Evolutionary conservation across 371 early-diverging fungal species (phyloP).

Genomic region (Syncephalastrum contaminatum): DNA sequence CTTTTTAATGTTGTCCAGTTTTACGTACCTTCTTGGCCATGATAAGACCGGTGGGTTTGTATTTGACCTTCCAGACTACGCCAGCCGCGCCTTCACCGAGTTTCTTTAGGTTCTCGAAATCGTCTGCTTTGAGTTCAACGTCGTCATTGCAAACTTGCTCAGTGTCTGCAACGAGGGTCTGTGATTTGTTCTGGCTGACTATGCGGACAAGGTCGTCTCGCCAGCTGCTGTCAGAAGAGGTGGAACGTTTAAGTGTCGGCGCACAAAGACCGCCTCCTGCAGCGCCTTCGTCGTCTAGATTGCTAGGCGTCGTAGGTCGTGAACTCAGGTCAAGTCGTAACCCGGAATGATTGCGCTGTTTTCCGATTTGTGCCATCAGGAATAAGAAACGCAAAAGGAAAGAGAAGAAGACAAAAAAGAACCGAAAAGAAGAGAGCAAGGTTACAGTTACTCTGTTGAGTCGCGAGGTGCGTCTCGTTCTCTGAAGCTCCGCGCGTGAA

Average conservation of each 20-base stretch:
- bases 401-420: constrained; percentile 16
- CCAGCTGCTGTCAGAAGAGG: constrained; percentile 26
- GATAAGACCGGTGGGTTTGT: constrained; percentile 71
- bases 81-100: constrained; percentile 95
- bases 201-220: constrained; percentile 36
- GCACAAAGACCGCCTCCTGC: constrained; percentile 10
- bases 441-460: no score
- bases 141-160: constrained; percentile 12
- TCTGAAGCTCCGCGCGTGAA: no score
- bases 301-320: constrained; percentile 19
- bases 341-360: constrained; percentile 30
- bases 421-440: constrained; percentile 15
- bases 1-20: constrained; percentile 88
- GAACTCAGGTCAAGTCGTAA: constrained; percentile 31
- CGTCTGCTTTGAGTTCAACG: constrained; percentile 44
- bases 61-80: constrained; percentile 83
- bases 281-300: constrained; percentile 15
- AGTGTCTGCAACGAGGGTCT: constrained; percentile 7
- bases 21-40: constrained; percentile 90
- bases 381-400: not conserved
- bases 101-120: constrained; percentile 64
- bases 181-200: constrained; percentile 26
- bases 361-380: constrained; percentile 30
- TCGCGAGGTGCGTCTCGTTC: no score
- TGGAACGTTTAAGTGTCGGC: constrained; percentile 14